phyloP scores from a whole-genome alignment of 140 eudicot species.

The Stevia rebaudiana region DNA sequence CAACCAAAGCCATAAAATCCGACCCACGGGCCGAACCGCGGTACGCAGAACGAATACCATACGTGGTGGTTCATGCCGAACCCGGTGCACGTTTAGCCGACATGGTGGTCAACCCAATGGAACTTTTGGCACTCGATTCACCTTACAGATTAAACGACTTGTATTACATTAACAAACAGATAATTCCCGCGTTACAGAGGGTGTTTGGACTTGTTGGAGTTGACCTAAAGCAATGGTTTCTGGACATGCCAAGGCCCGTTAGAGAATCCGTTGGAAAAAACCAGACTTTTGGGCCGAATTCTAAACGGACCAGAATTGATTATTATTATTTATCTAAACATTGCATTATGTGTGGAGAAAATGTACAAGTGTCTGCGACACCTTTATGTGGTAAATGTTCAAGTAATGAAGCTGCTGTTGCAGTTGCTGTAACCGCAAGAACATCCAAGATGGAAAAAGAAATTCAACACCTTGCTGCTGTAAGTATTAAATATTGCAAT shows the following conservation, averaged over 20 bases:
- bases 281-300: slow-evolving; percentile 33
- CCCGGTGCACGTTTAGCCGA: slow-evolving; percentile 94
- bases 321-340: slow-evolving; percentile 75
- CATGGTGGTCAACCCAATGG: slow-evolving; percentile 82
- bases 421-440: slow-evolving; percentile 57
- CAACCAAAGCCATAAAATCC: slow-evolving; percentile 71
- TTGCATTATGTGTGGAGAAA: slow-evolving; percentile 75
- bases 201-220: slow-evolving; percentile 86
- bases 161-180: slow-evolving; percentile 87
- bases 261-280: slow-evolving; percentile 61
- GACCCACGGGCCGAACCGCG: slow-evolving; percentile 98
- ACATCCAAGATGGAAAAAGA: slow-evolving; percentile 78
- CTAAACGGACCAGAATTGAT: slow-evolving; percentile 69
- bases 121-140: slow-evolving; percentile 69
- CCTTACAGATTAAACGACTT: slow-evolving; percentile 76
- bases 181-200: slow-evolving; percentile 84
- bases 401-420: slow-evolving; percentile 48
- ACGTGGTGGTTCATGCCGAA: slow-evolving; percentile 89
- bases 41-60: slow-evolving; percentile 84
- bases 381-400: slow-evolving; percentile 58
- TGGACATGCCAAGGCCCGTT: slow-evolving; percentile 72
- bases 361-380: slow-evolving; percentile 51
- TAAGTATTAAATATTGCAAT: slow-evolving; percentile 32
- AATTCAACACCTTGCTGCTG: slow-evolving; percentile 87
- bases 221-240: slow-evolving; percentile 71